Percentiles rank a stretch among this genome's conserved stretches.
Evolutionary conservation across 164 flowering plant genomes (phyloP).

Genomic region (Macadamia tetraphylla): DNA sequence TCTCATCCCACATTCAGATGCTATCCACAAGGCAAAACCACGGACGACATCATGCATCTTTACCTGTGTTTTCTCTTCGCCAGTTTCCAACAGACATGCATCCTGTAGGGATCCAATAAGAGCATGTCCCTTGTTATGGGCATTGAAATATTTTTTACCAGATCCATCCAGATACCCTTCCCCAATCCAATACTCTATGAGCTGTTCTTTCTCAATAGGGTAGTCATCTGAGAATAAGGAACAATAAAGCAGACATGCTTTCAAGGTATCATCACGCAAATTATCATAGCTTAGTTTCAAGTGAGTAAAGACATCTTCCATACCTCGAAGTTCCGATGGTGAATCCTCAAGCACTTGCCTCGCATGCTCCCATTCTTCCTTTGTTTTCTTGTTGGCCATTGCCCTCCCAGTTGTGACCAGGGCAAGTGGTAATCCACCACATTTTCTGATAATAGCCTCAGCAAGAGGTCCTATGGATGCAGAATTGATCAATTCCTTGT

Average conservation of each 20-base stretch:
- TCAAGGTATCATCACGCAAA: not conserved
- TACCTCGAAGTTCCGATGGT: conserved; percentile 2
- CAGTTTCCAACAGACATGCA: conserved; percentile 13
- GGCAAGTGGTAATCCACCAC: conserved; percentile 9
- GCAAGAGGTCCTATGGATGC: not conserved
- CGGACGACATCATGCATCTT: conserved; percentile 16
- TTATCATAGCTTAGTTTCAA: conserved; percentile 16
- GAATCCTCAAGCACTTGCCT: not conserved
- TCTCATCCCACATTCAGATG: conserved; percentile 5
- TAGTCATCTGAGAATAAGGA: conserved; percentile 12
- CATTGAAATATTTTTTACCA: conserved; percentile 4
- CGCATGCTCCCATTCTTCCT: conserved; percentile 9
- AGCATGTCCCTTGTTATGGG: conserved; percentile 7
- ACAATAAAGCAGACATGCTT: conserved; percentile 10
- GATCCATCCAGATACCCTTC: conserved; percentile 11
- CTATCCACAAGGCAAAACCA: conserved; percentile 13
- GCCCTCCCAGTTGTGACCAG: conserved; percentile 6
- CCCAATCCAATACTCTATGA: conserved; percentile 11
- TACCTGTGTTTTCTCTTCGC: not conserved
- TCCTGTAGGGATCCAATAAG: conserved; percentile 6
- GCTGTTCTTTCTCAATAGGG: conserved; percentile 1
- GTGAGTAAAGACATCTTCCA: not conserved
- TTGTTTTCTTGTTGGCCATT: conserved; percentile 3
- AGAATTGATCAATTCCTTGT: not conserved
- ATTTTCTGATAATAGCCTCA: conserved; percentile 1